Evolutionary conservation across 1,284 basidiomycete species (phyloP).

Genomic region (Leccinum pachyderme): DNA sequence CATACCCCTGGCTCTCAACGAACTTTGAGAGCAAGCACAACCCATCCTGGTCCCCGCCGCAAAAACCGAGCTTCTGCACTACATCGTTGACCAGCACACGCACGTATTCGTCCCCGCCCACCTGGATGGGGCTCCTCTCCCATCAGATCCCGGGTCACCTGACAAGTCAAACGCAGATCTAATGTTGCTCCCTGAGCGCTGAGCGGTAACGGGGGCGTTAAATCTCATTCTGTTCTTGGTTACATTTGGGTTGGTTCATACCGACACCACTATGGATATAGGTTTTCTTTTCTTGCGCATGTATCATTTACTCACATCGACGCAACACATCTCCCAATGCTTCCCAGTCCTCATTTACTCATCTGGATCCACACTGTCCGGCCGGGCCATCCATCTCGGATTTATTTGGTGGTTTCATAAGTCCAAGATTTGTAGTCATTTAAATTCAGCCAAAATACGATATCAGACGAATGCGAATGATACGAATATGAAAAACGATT

Average conservation of each 20-base stretch:
- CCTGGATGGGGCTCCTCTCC: constrained; percentile 26
- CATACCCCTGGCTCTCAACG: background rate
- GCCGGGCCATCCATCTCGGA: constrained; percentile 10
- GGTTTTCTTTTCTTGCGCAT: constrained; percentile 7
- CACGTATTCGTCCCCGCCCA: background rate
- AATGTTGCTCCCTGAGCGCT: constrained; percentile 33
- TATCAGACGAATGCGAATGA: background rate
- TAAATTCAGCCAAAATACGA: background rate
- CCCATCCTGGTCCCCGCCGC: background rate
- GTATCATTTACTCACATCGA: constrained; percentile 18
- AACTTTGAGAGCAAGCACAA: background rate
- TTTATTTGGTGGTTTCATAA: constrained; percentile 6
- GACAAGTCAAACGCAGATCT: constrained; percentile 31
- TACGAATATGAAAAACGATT: too few relatives aligned
- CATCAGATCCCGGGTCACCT: constrained; percentile 33
- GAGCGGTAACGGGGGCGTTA: constrained; percentile 24
- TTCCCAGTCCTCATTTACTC: constrained; percentile 8
- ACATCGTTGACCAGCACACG: background rate
- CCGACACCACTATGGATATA: background rate
- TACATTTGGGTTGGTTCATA: background rate
- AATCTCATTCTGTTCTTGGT: constrained; percentile 3
- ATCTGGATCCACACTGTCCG: constrained; percentile 14
- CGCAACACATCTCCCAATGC: constrained; percentile 4
- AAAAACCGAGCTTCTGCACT: background rate
- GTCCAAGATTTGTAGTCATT: constrained; percentile 3